Conservation (phyloP, 1,139 yeast genomes). For the Candida sojae region DNA sequence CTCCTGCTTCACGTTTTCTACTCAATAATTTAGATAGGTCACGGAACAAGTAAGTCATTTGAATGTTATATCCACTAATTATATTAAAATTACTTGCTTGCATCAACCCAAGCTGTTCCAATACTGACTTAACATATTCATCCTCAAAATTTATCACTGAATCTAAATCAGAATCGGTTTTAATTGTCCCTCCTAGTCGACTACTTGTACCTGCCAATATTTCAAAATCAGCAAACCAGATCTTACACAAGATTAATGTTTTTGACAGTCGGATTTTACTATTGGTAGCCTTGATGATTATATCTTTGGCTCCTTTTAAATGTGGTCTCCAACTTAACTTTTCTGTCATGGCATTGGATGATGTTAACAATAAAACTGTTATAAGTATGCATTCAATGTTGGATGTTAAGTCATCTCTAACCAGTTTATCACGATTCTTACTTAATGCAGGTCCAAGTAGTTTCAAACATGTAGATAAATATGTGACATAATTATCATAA, state of each 20-base stretch:
- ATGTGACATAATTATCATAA: conserved; percentile 52
- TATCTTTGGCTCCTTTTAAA: conserved; percentile 64
- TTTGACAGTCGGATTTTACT: conserved; percentile 25
- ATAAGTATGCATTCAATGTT: conserved; percentile 64
- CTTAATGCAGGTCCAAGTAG: conserved; percentile 44
- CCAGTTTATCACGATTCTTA: conserved; percentile 19
- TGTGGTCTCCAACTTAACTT: conserved; percentile 72
- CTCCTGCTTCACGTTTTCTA: conserved; percentile 28
- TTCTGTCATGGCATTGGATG: conserved; percentile 62
- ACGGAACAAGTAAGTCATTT: conserved; percentile 44
- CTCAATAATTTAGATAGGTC: conserved; percentile 52
- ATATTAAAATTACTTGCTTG: conserved; percentile 52
- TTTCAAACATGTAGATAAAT: conserved; percentile 56
- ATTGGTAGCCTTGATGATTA: conserved; percentile 48
- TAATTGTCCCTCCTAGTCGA: conserved; percentile 60
- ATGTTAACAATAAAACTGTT: conserved; percentile 61
- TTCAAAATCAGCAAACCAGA: conserved; percentile 66
- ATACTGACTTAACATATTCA: conserved; percentile 34
- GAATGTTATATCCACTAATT: conserved; percentile 55
- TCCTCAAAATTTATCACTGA: conserved; percentile 47
- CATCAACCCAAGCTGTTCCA: conserved; percentile 32
- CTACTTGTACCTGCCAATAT: conserved; percentile 63
- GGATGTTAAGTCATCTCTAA: conserved; percentile 31
- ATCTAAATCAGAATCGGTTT: conserved; percentile 48
- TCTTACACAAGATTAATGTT: conserved; percentile 55